phyloP scores from a whole-genome alignment of 306 rosid species.

The Fagus crenata region DNA sequence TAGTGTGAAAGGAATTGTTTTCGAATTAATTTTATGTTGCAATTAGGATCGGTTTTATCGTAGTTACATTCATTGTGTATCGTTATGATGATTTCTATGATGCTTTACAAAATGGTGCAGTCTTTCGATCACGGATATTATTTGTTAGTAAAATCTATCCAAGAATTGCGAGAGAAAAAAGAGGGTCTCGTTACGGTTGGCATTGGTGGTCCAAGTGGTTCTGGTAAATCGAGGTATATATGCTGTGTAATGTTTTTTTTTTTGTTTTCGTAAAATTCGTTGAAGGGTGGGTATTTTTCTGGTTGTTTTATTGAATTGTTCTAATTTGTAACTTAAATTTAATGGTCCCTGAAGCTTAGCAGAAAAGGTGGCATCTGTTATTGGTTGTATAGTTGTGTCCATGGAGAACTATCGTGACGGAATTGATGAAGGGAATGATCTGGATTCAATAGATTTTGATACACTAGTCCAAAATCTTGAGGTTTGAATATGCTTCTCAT shows the following conservation, averaged over 20 bases:
- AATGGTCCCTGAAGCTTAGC: conserved; percentile 81
- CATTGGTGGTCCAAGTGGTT: conserved; percentile 98
- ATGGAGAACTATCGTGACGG: conserved; percentile 95
- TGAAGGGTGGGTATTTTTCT: conserved; percentile 16
- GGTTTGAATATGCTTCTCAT: conserved; percentile 58
- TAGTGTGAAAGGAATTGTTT: no score
- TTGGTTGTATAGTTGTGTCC: conserved; percentile 88
- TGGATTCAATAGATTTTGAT: conserved; percentile 75
- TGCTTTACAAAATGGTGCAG: conserved; percentile 49
- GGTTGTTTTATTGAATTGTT: conserved; percentile 28
- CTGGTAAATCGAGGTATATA: conserved; percentile 88
- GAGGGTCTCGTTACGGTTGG: conserved; percentile 88
- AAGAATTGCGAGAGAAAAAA: conserved; percentile 94
- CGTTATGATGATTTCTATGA: no score
- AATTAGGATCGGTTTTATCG: no score
- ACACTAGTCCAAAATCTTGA: conserved; percentile 82
- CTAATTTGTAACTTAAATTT: conserved; percentile 29
- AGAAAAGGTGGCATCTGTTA: conserved; percentile 97
- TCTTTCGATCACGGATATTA: conserved; percentile 97
- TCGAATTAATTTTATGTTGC: no score
- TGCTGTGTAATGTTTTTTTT: conserved; percentile 11
- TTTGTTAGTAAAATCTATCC: conserved; percentile 88
- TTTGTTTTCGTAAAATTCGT: conserved; percentile 17
- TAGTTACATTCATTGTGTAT: no score
- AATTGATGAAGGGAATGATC: conserved; percentile 80